A percentile compares a stretch with the other conserved stretches of the same genome.
Conservation (phyloP, 1,139 yeast species). For the Chernovozyma sophiae-reginae region DNA sequence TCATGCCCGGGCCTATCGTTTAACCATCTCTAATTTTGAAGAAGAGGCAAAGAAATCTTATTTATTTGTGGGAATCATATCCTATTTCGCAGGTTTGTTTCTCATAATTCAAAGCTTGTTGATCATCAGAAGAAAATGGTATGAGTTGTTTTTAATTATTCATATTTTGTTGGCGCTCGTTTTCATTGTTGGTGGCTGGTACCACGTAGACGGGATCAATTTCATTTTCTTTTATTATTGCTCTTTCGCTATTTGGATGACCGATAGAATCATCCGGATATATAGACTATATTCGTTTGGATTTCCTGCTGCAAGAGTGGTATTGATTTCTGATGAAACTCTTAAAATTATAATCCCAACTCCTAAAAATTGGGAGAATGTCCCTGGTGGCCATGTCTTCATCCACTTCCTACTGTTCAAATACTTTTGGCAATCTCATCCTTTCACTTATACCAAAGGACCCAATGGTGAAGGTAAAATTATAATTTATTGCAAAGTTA, state of each 20-base stretch:
- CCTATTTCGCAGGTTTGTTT: slow-evolving; percentile 31
- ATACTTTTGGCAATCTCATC: slow-evolving; percentile 65
- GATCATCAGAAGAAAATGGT: slow-evolving; percentile 31
- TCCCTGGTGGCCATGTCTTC: slow-evolving; percentile 51
- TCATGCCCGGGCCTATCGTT: slow-evolving; percentile 36
- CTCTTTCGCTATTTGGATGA: slow-evolving; percentile 23
- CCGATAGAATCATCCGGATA: slow-evolving; percentile 25
- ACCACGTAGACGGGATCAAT: slow-evolving; percentile 28
- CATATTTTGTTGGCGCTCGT: slow-evolving; percentile 40
- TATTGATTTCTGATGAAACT: slow-evolving; percentile 41
- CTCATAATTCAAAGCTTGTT: slow-evolving; percentile 33
- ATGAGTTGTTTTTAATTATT: slow-evolving; percentile 41
- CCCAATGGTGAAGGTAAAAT: slow-evolving; percentile 17
- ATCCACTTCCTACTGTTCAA: slow-evolving; percentile 45
- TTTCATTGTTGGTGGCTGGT: slow-evolving; percentile 43
- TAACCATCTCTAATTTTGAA: slow-evolving; percentile 9
- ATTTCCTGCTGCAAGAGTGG: slow-evolving; percentile 46
- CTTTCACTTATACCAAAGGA: slow-evolving; percentile 43
- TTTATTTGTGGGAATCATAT: slow-evolving; percentile 49
- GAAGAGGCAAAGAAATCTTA: slow-evolving; percentile 27
- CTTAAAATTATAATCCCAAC: slow-evolving; percentile 19
- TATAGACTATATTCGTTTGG: slow-evolving; percentile 23
- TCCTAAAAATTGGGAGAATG: slow-evolving; percentile 14
- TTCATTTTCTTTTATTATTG: slow-evolving; percentile 15
- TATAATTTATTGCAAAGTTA: slow-evolving; percentile 33